phyloP scores from a whole-genome alignment of 495 filamentous ascomycete species.

The Penicillium goetzii region DNA sequence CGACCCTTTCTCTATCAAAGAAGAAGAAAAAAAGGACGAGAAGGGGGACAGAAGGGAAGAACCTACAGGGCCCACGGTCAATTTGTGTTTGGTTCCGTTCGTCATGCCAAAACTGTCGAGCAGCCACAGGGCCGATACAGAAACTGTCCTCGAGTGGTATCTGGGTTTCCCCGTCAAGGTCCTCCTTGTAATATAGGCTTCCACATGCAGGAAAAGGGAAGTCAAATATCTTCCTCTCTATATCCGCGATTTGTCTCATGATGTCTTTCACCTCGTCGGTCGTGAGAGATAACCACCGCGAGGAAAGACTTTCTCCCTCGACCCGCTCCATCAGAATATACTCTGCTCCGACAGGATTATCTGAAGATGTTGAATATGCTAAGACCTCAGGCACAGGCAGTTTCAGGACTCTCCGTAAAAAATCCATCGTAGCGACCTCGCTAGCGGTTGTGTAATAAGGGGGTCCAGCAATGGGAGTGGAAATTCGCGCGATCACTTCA shows the following conservation, averaged over 20 bases:
- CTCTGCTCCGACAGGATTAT: slow-evolving; percentile 41
- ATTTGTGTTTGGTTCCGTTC: slow-evolving; percentile 36
- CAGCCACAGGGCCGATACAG: slow-evolving; percentile 42
- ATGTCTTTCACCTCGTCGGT: slow-evolving; percentile 42
- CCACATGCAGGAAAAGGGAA: slow-evolving; percentile 42
- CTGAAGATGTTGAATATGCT: slow-evolving; percentile 31
- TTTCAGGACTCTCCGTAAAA: slow-evolving; percentile 37
- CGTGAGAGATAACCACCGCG: slow-evolving; percentile 39
- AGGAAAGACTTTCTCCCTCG: slow-evolving; percentile 39
- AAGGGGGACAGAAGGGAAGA: slow-evolving; percentile 12
- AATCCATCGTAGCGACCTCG: slow-evolving; percentile 50
- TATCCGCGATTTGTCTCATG: slow-evolving; percentile 43
- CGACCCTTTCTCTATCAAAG: slow-evolving; percentile 1
- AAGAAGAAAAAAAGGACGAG: not conserved
- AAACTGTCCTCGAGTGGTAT: slow-evolving; percentile 35
- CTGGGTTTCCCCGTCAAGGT: slow-evolving; percentile 30
- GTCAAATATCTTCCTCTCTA: slow-evolving; percentile 42
- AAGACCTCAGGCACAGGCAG: slow-evolving; percentile 38
- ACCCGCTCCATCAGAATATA: slow-evolving; percentile 47
- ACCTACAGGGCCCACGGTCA: slow-evolving; percentile 46
- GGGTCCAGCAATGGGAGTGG: slow-evolving; percentile 40
- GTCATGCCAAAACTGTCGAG: slow-evolving; percentile 43
- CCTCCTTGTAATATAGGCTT: slow-evolving; percentile 44
- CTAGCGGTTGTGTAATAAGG: slow-evolving; percentile 44
- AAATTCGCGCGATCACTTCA: slow-evolving; percentile 43